A percentile compares a stretch with the other conserved stretches of the same genome.
Conservation (phyloP, 495 filamentous ascomycete genomes). For the Alectoria sarmentosa region DNA sequence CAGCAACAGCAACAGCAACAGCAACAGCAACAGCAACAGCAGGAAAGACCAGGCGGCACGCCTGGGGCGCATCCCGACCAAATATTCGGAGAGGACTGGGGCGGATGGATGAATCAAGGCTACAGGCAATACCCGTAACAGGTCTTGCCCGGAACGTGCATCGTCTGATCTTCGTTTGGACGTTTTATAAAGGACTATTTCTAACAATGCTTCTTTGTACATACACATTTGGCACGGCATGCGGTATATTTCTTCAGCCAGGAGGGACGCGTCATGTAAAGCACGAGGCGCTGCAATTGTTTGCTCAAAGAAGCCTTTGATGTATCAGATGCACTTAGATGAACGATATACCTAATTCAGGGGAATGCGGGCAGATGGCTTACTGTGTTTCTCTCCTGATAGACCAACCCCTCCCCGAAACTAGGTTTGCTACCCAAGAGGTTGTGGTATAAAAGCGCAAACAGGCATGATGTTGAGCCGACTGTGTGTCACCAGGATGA, state of each 20-base stretch:
- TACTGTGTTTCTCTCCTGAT: neutral
- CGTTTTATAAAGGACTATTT: neutral
- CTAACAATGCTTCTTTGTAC: neutral
- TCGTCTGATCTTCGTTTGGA: neutral
- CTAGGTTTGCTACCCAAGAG: too few relatives aligned
- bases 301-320: neutral
- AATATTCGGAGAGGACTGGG: slow-evolving; percentile 29
- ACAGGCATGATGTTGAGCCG: neutral
- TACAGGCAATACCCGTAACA: slow-evolving; percentile 9
- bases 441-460: neutral
- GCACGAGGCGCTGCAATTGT: neutral
- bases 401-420: neutral
- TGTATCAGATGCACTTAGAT: neutral
- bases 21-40: slow-evolving; percentile 15
- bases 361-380: neutral
- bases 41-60: slow-evolving; percentile 5
- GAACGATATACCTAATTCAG: neutral
- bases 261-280: slow-evolving; percentile 10
- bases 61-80: slow-evolving; percentile 21
- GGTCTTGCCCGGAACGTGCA: neutral
- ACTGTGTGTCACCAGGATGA: neutral
- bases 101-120: slow-evolving; percentile 27
- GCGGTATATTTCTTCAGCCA: neutral
- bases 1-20: too few relatives aligned
- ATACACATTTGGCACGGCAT: slow-evolving; percentile 2